Conservation (phyloP, 1,139 yeast species). For the Candida neerlandica region DNA sequence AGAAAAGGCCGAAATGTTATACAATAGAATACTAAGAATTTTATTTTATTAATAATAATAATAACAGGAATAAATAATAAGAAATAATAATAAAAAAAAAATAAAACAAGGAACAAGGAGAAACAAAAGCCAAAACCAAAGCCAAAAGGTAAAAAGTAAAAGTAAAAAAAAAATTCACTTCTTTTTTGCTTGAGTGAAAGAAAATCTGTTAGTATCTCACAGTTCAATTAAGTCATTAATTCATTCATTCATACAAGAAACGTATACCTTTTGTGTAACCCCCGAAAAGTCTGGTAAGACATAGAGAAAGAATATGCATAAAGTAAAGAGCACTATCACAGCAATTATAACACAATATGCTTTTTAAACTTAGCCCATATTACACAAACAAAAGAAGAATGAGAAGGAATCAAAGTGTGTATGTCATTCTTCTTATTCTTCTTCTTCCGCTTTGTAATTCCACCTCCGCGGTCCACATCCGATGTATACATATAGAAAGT, state of each 20-base stretch:
- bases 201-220: background rate
- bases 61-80: background rate
- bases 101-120: conserved; percentile 5
- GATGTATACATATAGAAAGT: no score
- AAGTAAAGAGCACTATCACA: background rate
- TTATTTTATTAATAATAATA: background rate
- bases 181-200: background rate
- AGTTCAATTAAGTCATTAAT: no score
- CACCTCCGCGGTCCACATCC: background rate
- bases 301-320: background rate
- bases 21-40: background rate
- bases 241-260: background rate
- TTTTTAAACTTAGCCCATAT: background rate
- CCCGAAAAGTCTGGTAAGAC: no score
- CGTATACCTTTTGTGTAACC: background rate
- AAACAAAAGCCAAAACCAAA: no score
- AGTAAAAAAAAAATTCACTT: background rate
- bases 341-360: background rate
- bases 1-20: background rate
- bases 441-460: background rate
- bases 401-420: no score
- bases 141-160: background rate
- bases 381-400: background rate
- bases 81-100: background rate
- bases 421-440: background rate